Evolutionary conservation across 1,139 yeast species (phyloP).

Genomic region (Yamadazyma siamensis): DNA sequence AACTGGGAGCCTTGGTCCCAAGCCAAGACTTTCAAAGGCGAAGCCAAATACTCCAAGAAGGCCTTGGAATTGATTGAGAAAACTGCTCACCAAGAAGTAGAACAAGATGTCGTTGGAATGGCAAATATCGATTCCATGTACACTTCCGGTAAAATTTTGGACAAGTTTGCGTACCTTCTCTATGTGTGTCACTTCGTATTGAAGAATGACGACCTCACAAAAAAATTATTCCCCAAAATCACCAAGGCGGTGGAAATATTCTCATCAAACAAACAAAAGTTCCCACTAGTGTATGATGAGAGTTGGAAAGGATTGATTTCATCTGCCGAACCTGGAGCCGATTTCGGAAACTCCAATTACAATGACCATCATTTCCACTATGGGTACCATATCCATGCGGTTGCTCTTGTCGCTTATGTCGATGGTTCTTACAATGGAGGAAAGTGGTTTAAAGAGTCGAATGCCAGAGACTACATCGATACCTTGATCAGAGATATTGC

Average conservation of each 20-base stretch:
- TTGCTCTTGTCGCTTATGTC: slow-evolving; percentile 58
- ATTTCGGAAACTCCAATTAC: slow-evolving; percentile 74
- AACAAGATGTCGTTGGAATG: slow-evolving; percentile 52
- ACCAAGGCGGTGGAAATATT: slow-evolving; percentile 61
- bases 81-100: slow-evolving; percentile 52
- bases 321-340: slow-evolving; percentile 62
- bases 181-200: slow-evolving; percentile 59
- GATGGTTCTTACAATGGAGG: slow-evolving; percentile 32
- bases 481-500: slow-evolving; percentile 42
- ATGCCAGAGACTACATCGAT: slow-evolving; percentile 29
- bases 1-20: slow-evolving; percentile 61
- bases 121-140: slow-evolving; percentile 73
- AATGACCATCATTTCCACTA: slow-evolving; percentile 85
- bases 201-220: slow-evolving; percentile 45
- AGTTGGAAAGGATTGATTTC: slow-evolving; percentile 76
- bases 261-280: slow-evolving; percentile 52
- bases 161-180: slow-evolving; percentile 70
- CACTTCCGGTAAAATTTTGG: slow-evolving; percentile 69
- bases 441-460: slow-evolving; percentile 27
- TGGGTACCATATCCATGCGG: slow-evolving; percentile 73
- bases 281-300: slow-evolving; percentile 63
- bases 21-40: slow-evolving; percentile 22
- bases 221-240: slow-evolving; percentile 43
- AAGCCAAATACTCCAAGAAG: slow-evolving; percentile 32
- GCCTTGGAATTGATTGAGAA: slow-evolving; percentile 36